Evolutionary conservation across 192 early-diverging fungal species (phyloP).

Genomic region (Coemansia sp.): DNA sequence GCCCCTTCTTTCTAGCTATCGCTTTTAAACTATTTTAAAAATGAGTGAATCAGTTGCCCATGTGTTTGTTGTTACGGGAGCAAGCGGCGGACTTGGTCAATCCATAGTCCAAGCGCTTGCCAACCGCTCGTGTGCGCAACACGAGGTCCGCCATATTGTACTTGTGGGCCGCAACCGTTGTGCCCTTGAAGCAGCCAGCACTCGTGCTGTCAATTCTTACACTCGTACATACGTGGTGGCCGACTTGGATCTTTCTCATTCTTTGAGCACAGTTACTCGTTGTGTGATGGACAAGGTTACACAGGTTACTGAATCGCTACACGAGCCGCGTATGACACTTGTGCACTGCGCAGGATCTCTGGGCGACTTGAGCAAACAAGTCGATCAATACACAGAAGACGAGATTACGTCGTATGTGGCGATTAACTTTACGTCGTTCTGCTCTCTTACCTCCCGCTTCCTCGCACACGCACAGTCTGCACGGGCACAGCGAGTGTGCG

Average conservation of each 20-base stretch:
- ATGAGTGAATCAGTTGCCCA: neutral
- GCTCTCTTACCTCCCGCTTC: conserved; percentile 50
- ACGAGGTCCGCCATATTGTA: conserved; percentile 50
- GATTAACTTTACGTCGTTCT: conserved; percentile 63
- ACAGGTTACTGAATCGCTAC: neutral
- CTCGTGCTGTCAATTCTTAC: conserved; percentile 13
- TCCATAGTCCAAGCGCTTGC: conserved; percentile 55
- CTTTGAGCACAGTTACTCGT: neutral
- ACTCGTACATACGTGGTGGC: conserved; percentile 19
- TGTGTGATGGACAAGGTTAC: conserved; percentile 14
- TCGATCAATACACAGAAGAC: conserved; percentile 53
- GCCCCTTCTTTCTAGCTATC: conserved; percentile 1
- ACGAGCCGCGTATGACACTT: conserved; percentile 49
- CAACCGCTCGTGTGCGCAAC: conserved; percentile 14
- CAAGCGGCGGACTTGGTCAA: conserved; percentile 66
- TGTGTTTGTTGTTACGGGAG: conserved; percentile 62
- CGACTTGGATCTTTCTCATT: conserved; percentile 19
- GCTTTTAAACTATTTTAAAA: neutral
- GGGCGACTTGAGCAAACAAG: conserved; percentile 64
- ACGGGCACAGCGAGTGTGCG: conserved; percentile 20
- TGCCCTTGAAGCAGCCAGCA: conserved; percentile 22
- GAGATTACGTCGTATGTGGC: conserved; percentile 56
- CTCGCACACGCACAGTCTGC: conserved; percentile 14
- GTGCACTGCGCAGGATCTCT: conserved; percentile 79
- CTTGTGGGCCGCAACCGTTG: conserved; percentile 62